Conservation (phyloP, 495 filamentous ascomycete species). For the Pseudoneurospora amorphoporcata region DNA sequence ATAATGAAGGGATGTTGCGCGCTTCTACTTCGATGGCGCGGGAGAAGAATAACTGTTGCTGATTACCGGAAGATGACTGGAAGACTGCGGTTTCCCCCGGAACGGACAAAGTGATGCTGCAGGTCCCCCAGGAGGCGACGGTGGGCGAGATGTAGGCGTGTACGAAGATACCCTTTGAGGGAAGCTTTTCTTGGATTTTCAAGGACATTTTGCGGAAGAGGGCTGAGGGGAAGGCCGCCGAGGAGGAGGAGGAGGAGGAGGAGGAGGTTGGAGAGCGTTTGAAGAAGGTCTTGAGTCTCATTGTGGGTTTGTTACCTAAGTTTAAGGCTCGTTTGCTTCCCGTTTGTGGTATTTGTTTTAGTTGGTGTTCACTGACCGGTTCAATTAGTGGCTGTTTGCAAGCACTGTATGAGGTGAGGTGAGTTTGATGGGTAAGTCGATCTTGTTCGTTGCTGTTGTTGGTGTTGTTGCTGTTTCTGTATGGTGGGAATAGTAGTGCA, state of each 20-base stretch:
- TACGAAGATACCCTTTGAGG: background rate
- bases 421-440: background rate
- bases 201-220: background rate
- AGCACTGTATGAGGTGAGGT: background rate
- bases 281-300: background rate
- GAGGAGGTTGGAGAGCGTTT: background rate
- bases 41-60: background rate
- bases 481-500: background rate
- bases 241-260: background rate
- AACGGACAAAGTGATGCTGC: background rate
- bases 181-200: background rate
- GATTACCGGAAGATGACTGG: background rate
- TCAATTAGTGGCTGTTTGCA: background rate
- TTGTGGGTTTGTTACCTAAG: background rate
- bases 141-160: background rate
- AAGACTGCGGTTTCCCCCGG: background rate
- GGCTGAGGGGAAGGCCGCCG: background rate
- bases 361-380: background rate
- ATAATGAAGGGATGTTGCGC: slow-evolving; percentile 29
- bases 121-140: background rate
- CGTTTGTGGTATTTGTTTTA: background rate
- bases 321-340: background rate
- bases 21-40: slow-evolving; percentile 38
- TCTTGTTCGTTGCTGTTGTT: background rate
- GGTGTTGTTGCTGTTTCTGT: background rate